These are phyloP conservation scores for Gastroboletus turbinatus DNA, from an alignment of 1,284 basidiomycete species.

Conservation along the genomic window DNA sequence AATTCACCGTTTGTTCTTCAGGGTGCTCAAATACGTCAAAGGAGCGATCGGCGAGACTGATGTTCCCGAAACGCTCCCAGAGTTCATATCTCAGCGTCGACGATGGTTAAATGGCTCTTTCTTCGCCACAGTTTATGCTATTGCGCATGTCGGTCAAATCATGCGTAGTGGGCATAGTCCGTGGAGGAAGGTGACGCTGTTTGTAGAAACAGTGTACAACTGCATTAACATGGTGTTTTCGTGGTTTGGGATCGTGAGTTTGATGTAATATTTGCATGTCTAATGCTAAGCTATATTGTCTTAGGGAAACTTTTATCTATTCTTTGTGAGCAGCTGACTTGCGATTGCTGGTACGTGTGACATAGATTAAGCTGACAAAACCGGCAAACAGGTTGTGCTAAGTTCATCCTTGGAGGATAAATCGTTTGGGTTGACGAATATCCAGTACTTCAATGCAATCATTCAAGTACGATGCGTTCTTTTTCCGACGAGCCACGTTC, in stretches of 20 bases:
- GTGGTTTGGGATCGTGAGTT: conserved; percentile 87
- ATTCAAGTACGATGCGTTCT: conserved; percentile 52
- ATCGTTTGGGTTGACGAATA: conserved; percentile 66
- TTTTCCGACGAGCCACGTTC: conserved; percentile 1
- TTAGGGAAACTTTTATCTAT: conserved; percentile 92
- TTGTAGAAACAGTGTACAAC: conserved; percentile 86
- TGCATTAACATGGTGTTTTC: conserved; percentile 86
- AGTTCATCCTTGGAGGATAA: conserved; percentile 85
- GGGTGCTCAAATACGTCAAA: conserved; percentile 96
- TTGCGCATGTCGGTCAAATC: conserved; percentile 84
- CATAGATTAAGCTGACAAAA: conserved; percentile 14
- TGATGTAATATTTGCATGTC: neutral
- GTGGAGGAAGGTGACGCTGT: conserved; percentile 71
- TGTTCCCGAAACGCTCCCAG: conserved; percentile 89
- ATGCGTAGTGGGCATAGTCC: conserved; percentile 83
- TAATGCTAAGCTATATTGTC: neutral
- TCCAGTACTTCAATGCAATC: conserved; percentile 79
- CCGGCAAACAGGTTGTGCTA: conserved; percentile 66
- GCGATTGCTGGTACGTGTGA: neutral
- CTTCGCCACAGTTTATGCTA: conserved; percentile 88
- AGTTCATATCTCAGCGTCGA: conserved; percentile 92
- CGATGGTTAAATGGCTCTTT: conserved; percentile 95
- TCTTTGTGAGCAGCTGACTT: conserved; percentile 69
- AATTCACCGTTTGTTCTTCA: conserved; percentile 27
- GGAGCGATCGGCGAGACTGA: conserved; percentile 96